phyloP scores from a whole-genome alignment of 2,329 filamentous ascomycete species.

The Penicillium sp. region DNA sequence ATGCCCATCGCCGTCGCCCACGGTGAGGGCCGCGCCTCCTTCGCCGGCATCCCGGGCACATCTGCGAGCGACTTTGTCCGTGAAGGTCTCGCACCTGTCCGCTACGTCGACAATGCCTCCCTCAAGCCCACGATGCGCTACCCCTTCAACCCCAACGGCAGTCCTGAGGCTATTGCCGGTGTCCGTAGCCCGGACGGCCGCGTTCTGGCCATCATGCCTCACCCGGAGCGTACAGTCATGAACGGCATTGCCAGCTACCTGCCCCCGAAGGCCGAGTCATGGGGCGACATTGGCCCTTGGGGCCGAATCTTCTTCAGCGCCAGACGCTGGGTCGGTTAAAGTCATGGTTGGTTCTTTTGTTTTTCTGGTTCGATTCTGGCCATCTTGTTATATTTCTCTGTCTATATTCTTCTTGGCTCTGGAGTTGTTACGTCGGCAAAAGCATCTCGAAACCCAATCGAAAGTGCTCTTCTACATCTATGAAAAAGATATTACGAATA shows the following conservation, averaged over 20 bases:
- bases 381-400: slow-evolving; percentile 6
- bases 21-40: slow-evolving; percentile 81
- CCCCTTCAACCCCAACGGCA: slow-evolving; percentile 86
- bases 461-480: not conserved
- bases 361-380: slow-evolving; percentile 3
- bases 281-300: slow-evolving; percentile 84
- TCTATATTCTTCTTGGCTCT: slow-evolving; percentile 7
- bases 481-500: slow-evolving; percentile 9
- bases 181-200: slow-evolving; percentile 74
- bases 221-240: slow-evolving; percentile 85
- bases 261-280: slow-evolving; percentile 61
- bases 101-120: slow-evolving; percentile 81
- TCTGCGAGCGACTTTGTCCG: slow-evolving; percentile 54
- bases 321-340: slow-evolving; percentile 75
- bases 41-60: slow-evolving; percentile 52
- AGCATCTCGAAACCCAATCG: slow-evolving; percentile 18
- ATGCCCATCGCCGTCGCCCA: slow-evolving; percentile 87
- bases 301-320: slow-evolving; percentile 81
- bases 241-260: slow-evolving; percentile 74
- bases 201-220: slow-evolving; percentile 87
- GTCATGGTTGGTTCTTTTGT: not conserved
- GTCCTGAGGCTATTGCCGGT: slow-evolving; percentile 75
- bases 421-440: slow-evolving; percentile 16
- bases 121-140: slow-evolving; percentile 72
- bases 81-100: slow-evolving; percentile 69